A percentile compares a stretch with the other conserved stretches of the same genome.
phyloP scores from a whole-genome alignment of 495 filamentous ascomycete species.

The Penicillium manginii region DNA sequence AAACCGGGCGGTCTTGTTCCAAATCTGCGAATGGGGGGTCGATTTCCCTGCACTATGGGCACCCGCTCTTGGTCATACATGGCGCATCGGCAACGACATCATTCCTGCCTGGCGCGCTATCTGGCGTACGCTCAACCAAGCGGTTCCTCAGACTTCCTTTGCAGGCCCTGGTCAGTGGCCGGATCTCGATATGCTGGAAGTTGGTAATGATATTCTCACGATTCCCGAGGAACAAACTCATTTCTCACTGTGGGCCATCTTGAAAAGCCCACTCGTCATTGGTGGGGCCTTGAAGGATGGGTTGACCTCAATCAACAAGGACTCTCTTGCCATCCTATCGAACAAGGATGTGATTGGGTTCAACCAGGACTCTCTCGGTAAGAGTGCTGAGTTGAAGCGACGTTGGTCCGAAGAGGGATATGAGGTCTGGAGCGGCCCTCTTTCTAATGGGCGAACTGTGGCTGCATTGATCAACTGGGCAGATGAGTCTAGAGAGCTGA shows the following conservation, averaged over 20 bases:
- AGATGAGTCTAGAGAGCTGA: slow-evolving; percentile 39
- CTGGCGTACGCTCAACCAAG: slow-evolving; percentile 53
- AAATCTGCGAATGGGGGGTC: slow-evolving; percentile 59
- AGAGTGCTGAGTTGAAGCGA: slow-evolving; percentile 40
- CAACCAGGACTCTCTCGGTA: slow-evolving; percentile 57
- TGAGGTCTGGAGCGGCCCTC: slow-evolving; percentile 53
- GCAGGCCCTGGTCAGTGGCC: slow-evolving; percentile 52
- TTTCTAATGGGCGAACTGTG: slow-evolving; percentile 43
- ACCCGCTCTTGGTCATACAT: slow-evolving; percentile 48
- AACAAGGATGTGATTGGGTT: slow-evolving; percentile 56
- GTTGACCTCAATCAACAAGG: slow-evolving; percentile 29
- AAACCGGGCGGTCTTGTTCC: slow-evolving; percentile 46
- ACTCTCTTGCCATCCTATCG: slow-evolving; percentile 42
- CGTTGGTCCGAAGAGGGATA: slow-evolving; percentile 47
- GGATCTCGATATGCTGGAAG: slow-evolving; percentile 60
- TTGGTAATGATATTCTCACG: slow-evolving; percentile 44
- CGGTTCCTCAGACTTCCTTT: slow-evolving; percentile 42
- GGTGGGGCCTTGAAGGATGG: slow-evolving; percentile 49
- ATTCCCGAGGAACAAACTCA: slow-evolving; percentile 52
- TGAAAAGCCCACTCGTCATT: slow-evolving; percentile 59
- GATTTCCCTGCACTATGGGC: slow-evolving; percentile 55
- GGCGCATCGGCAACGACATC: slow-evolving; percentile 61
- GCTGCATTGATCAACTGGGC: slow-evolving; percentile 51
- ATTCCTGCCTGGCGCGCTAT: slow-evolving; percentile 54
- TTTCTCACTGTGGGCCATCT: slow-evolving; percentile 61